Conservation (phyloP, 2,329 filamentous ascomycete species). For the Monosporascus cannonballus region DNA sequence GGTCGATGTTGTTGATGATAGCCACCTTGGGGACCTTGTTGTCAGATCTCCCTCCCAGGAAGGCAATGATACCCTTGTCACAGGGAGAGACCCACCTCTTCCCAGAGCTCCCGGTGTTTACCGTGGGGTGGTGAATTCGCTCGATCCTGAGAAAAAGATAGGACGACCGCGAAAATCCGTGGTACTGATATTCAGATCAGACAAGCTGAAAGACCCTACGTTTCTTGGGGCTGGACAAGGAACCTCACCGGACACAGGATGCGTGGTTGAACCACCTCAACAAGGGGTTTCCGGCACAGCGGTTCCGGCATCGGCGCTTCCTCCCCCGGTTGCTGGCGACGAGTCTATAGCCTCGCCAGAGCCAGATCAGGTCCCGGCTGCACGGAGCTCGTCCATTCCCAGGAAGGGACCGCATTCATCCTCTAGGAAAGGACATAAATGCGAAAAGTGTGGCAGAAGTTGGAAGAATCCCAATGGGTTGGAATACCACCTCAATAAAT, state of each 20-base stretch:
- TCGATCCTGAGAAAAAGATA: conserved; percentile 19
- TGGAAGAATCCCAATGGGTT: conserved; percentile 56
- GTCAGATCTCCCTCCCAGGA: not conserved
- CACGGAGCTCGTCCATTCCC: conserved; percentile 9
- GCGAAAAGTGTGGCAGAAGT: conserved; percentile 45
- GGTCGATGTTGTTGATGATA: not conserved
- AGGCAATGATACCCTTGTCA: not conserved
- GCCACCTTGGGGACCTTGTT: not conserved
- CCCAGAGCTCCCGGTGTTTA: conserved; percentile 19
- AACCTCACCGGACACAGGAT: not conserved
- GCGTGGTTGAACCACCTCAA: not conserved
- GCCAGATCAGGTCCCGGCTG: conserved; percentile 5
- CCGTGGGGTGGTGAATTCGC: conserved; percentile 19
- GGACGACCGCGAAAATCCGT: conserved; percentile 24
- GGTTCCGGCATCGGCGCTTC: not conserved
- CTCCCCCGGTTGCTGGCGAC: not conserved
- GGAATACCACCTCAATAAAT: conserved; percentile 53
- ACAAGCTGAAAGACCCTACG: conserved; percentile 19
- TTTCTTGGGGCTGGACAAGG: conserved; percentile 8
- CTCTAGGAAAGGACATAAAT: conserved; percentile 33
- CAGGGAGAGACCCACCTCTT: conserved; percentile 1
- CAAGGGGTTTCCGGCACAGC: not conserved
- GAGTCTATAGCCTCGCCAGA: conserved; percentile 5
- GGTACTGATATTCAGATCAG: conserved; percentile 22
- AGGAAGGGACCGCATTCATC: conserved; percentile 6